Evolutionary conservation across 352 stramenopile genomes (phyloP).

Genomic region (Phytopythium oedochilum): DNA sequence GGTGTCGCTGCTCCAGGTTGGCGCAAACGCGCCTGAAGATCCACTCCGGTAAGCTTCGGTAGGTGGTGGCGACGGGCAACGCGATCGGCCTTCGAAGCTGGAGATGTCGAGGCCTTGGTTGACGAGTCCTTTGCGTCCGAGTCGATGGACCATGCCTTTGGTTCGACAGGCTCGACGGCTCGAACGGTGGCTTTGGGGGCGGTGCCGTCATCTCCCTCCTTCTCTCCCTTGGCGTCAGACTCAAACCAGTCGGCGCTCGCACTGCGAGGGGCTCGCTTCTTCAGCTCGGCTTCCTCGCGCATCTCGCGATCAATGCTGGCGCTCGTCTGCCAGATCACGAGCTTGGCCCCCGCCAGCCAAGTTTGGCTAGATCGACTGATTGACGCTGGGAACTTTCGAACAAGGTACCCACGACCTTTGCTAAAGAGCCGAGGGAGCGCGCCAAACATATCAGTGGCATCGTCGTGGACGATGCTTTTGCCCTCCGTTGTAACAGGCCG

Average conservation of each 20-base stretch:
- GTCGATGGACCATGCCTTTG: neutral
- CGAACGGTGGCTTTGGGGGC: constrained; percentile 8
- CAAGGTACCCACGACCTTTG: constrained; percentile 53
- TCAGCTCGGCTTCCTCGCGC: constrained; percentile 22
- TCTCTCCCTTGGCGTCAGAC: constrained; percentile 10
- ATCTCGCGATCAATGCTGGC: constrained; percentile 48
- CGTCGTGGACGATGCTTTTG: constrained; percentile 13
- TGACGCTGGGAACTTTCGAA: constrained; percentile 26
- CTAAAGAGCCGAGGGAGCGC: constrained; percentile 29
- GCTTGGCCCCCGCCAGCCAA: constrained; percentile 46
- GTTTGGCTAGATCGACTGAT: constrained; percentile 8
- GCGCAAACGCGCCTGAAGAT: neutral
- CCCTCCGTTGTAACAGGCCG: constrained; percentile 16
- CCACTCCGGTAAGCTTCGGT: constrained; percentile 11
- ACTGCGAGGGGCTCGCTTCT: constrained; percentile 17
- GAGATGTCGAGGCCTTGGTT: neutral
- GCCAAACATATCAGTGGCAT: constrained; percentile 41
- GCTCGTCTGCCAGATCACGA: constrained; percentile 58
- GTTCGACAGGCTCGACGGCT: constrained; percentile 11
- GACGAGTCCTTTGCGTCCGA: neutral
- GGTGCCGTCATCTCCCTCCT: neutral
- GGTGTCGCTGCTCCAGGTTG: constrained; percentile 5
- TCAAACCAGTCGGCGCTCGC: constrained; percentile 32
- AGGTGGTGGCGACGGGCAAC: constrained; percentile 24
- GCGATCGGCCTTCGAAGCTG: constrained; percentile 18